Conservation (phyloP, 148 eudicot genomes). For the Silene uniflora region DNA sequence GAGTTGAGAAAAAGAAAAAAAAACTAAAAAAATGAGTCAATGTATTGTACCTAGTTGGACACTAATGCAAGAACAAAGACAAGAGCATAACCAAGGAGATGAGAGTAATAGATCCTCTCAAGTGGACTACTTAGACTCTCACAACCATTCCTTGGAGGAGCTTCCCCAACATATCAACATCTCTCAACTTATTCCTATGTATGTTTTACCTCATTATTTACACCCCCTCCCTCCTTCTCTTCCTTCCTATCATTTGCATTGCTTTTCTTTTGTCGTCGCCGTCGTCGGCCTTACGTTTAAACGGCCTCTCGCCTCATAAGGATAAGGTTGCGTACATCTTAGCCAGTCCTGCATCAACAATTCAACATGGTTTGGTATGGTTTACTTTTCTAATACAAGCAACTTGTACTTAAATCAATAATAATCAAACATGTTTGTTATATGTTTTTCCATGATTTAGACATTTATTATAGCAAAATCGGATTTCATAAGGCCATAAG, state of each 20-base stretch:
- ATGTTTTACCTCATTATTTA: constrained; percentile 12
- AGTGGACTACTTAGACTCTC: constrained; percentile 27
- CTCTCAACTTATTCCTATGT: constrained; percentile 43
- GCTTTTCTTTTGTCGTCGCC: not conserved
- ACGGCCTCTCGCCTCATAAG: not conserved
- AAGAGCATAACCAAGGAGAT: constrained; percentile 33
- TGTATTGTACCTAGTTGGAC: constrained; percentile 43
- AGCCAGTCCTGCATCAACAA: not conserved
- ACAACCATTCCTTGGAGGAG: constrained; percentile 19
- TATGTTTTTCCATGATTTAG: no score
- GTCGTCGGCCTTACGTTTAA: not conserved
- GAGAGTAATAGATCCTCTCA: constrained; percentile 50
- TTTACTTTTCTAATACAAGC: no score
- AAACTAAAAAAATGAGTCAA: constrained; percentile 28
- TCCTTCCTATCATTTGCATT: not conserved
- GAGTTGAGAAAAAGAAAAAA: constrained; percentile 1
- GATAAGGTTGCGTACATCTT: constrained; percentile 6
- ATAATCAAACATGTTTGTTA: no score
- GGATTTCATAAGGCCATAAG: no score
- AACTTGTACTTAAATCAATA: no score
- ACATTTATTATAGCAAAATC: no score
- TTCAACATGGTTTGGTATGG: constrained; percentile 10
- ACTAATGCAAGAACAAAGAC: constrained; percentile 36
- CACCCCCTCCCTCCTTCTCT: not conserved
- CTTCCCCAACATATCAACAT: constrained; percentile 13